Evolutionary conservation across 2,329 filamentous ascomycete species (phyloP), one percentile per base, ranked within the genome.

Genomic region (Fusarium coffeatum): DNA sequence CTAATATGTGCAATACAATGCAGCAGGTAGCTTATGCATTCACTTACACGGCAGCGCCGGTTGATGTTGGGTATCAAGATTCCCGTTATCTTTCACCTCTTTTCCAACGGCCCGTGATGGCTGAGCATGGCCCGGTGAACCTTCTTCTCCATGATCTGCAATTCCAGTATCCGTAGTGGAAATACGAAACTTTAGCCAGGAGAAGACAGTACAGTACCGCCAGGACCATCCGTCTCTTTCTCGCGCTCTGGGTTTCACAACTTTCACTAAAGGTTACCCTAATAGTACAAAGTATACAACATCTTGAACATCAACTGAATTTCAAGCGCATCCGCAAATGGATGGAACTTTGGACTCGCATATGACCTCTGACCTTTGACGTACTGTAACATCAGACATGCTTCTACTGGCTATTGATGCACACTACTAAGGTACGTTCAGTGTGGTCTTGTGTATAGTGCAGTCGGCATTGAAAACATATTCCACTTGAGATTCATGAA

Each of bases 51-150:
- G 54, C 62, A 65, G 40, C 27, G 41, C 25, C 28, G 30, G 40
- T 34, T 27, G 42, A 37, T 28, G 62, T 70, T 70, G 61, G 66
- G 67, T 68, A 69, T 66, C 67, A 64, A 69, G 46, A 69, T 69
- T 63, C 43, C 66, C 67, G 67, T 69, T 70, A 70, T 67, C 66
- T 49, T 69, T 70, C 66, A 69, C 66, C 57, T 69, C 62, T 70
- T 69, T 59, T 53, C 18, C 53, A 70, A 69, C 67, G 67, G 67
- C 62, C 66, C 67, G 66, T 69, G 49, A 41, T 63, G 48, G 50
- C 48, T 42, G 41, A 45, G 58, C 58, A 62, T 50, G 47, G 53
- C 45, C 67, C 57, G 46, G 53, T 50, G 48, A 69, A 67, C 62
- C 57, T 70, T 67, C 53, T 70, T 67, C 53, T 66, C 58, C 53